Evolutionary conservation across 495 filamentous ascomycete genomes (phyloP).

Genomic region (Trichoderma gamsii): DNA sequence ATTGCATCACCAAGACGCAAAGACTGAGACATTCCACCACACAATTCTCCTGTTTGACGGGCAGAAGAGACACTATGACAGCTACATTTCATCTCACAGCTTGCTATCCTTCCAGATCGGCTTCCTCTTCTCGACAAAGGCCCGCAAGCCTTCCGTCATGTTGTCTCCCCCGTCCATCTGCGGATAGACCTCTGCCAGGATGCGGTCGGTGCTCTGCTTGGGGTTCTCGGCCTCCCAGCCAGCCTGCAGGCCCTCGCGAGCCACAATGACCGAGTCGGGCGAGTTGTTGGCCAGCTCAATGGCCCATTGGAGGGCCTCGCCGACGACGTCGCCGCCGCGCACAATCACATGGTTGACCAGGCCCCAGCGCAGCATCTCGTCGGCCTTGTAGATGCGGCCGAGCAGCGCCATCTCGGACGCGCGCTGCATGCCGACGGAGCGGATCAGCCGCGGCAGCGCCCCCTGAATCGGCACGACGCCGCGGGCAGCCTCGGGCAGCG

Average conservation of each 20-base stretch:
- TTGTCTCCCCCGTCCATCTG: conserved; percentile 62
- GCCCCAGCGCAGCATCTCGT: conserved; percentile 63
- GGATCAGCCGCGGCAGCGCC: conserved; percentile 64
- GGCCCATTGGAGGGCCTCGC: conserved; percentile 49
- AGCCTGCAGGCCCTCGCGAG: conserved; percentile 57
- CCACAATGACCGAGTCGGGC: conserved; percentile 69
- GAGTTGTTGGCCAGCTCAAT: conserved; percentile 53
- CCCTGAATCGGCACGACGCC: conserved; percentile 72
- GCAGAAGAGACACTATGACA: conserved; percentile 12
- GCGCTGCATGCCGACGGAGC: conserved; percentile 59
- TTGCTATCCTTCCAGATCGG: conserved; percentile 69
- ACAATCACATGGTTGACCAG: conserved; percentile 66
- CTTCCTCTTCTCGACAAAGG: conserved; percentile 74
- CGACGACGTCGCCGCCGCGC: conserved; percentile 40
- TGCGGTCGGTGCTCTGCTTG: conserved; percentile 53
- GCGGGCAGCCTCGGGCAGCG: conserved; percentile 63
- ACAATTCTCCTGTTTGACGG: neutral
- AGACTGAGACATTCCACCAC: neutral
- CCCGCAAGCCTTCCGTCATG: conserved; percentile 68
- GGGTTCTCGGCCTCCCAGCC: conserved; percentile 58
- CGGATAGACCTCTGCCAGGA: conserved; percentile 54
- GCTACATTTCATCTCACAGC: conserved; percentile 40
- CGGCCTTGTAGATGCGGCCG: conserved; percentile 55
- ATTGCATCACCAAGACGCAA: neutral
- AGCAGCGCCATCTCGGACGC: conserved; percentile 72